phyloP scores from a whole-genome alignment of 2,329 filamentous ascomycete species.

The Teratosphaeriaceae sp. region DNA sequence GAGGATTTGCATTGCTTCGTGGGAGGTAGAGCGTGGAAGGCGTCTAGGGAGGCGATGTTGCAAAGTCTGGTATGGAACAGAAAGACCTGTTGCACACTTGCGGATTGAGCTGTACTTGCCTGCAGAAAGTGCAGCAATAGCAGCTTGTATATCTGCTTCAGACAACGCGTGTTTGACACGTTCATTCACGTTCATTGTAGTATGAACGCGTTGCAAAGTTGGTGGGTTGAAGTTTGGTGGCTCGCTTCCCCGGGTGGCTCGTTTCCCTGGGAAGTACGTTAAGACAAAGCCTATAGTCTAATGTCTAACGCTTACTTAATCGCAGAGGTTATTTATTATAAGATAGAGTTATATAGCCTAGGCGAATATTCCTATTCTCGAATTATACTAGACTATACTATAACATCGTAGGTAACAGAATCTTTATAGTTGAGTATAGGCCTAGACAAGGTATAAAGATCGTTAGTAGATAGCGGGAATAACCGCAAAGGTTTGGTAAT shows the following conservation, averaged over 20 bases:
- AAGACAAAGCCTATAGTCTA: background rate
- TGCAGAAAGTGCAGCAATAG: background rate
- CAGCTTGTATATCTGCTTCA: background rate
- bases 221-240: background rate
- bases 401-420: background rate
- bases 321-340: background rate
- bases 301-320: background rate
- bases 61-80: conserved; percentile 1
- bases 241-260: background rate
- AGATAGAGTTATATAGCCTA: background rate
- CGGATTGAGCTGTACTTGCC: conserved; percentile 5
- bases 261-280: background rate
- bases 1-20: conserved; percentile 8
- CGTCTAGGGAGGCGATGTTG: conserved; percentile 5
- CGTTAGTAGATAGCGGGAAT: background rate
- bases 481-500: background rate
- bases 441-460: background rate
- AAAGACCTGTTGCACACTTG: background rate
- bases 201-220: background rate
- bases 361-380: background rate
- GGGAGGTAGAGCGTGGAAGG: background rate
- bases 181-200: background rate
- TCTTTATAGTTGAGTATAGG: background rate
- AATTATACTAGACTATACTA: background rate
- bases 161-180: background rate